Conservation (phyloP, 2,329 filamentous ascomycete species). For the Emericellopsis cladophorae region DNA sequence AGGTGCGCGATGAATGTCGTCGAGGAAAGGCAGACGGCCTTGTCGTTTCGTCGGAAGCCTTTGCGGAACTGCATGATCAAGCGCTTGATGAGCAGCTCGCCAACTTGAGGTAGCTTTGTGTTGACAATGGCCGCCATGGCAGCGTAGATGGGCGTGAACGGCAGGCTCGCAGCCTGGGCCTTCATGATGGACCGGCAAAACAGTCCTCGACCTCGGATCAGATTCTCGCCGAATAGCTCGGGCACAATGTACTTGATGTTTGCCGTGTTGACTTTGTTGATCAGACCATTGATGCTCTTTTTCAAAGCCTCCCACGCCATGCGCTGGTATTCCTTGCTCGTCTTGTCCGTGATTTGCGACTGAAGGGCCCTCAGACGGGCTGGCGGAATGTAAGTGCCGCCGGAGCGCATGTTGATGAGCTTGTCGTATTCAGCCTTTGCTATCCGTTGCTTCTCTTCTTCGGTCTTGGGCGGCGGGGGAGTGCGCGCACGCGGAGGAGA, state of each 20-base stretch:
- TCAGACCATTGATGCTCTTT: slow-evolving; percentile 95
- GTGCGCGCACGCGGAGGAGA: slow-evolving; percentile 17
- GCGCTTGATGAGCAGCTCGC: slow-evolving; percentile 76
- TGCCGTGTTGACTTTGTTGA: slow-evolving; percentile 97
- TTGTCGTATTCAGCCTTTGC: slow-evolving; percentile 92
- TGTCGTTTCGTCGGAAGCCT: slow-evolving; percentile 91
- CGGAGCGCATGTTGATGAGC: slow-evolving; percentile 81
- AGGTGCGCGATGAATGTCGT: slow-evolving; percentile 93
- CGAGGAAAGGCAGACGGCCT: slow-evolving; percentile 83
- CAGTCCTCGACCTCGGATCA: slow-evolving; percentile 79
- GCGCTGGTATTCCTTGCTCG: slow-evolving; percentile 91
- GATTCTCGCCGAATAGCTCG: slow-evolving; percentile 88
- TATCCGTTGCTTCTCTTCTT: slow-evolving; percentile 75
- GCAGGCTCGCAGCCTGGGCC: slow-evolving; percentile 87
- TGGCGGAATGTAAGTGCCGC: slow-evolving; percentile 92
- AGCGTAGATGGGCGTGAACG: slow-evolving; percentile 92
- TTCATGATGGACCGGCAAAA: slow-evolving; percentile 98
- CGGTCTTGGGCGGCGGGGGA: slow-evolving; percentile 36
- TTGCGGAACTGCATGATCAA: slow-evolving; percentile 90
- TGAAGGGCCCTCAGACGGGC: slow-evolving; percentile 83
- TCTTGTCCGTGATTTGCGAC: slow-evolving; percentile 93
- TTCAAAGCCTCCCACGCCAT: slow-evolving; percentile 99
- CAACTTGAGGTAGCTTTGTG: slow-evolving; percentile 89
- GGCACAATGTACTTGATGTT: slow-evolving; percentile 98
- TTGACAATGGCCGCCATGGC: slow-evolving; percentile 95